Base-by-base conservation (phyloP, 2,329 filamentous ascomycete genomes). In the Claviceps capensis region DNA sequence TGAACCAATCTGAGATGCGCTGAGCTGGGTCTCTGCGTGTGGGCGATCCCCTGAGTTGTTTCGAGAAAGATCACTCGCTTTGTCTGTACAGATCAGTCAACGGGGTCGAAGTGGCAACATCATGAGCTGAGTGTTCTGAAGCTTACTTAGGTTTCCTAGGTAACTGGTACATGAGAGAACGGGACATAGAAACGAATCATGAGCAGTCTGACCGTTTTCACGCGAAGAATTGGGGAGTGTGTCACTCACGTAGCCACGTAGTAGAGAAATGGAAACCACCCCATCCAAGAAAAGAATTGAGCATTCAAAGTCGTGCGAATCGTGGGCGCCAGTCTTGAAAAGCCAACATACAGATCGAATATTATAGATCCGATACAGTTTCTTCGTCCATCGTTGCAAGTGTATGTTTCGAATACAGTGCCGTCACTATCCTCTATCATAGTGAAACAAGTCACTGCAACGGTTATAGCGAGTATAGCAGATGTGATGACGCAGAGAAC, bases 221-320 rank as follows among this genome's bases (percentile, higher is more conserved):
- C 17, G 2, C 9, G n/a, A 41, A 41, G 40, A 41, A 17, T 41
- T 14, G 6, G 8, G 13, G 22, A 41, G n/a, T 9, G 17, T 17
- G 7, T 45, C 5, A 49, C 47, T 19, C 23, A 49, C 47, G 38
- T 37, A 5, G 47, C 22, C 17, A 49, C 37, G 16, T 49, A 49
- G 47, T 49, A 49, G 16, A 49, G 36, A 14, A 49, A 49, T 41
- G 47, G 47, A 49, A 49, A 49, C 47, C 47, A 49, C 4, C 47
- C 47, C 19, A 49, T 49, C 34, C 34, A 49, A 16, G 47, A 49
- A 22, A 49, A 49, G 19, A 49, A 49, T 16, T 49, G 47, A 23
- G 37, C 47, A 9, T 23, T 49, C 47, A 49, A 5, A 2, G 16
- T 36, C 16, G 22, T 45, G 4, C 23, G 43, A 4, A 45, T 11